Evolutionary conservation across 1,139 yeast genomes (phyloP).

Genomic region (Taphrina pruni): DNA sequence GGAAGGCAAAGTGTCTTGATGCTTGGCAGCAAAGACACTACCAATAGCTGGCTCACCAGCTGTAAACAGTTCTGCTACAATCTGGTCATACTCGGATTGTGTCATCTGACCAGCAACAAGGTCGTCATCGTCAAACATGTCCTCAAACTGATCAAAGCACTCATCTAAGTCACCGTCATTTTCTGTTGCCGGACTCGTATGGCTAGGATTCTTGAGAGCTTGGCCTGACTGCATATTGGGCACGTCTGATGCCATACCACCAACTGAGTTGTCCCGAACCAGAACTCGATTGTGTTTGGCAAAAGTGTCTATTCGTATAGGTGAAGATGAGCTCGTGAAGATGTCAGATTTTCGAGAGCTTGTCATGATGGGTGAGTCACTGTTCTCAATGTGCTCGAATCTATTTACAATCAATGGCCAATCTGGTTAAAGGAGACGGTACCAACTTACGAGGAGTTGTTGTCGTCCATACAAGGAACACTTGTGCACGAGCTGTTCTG

Average conservation of each 20-base stretch:
- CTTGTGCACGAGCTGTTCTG: not conserved
- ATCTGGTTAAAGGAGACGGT: no score
- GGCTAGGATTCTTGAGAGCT: not conserved
- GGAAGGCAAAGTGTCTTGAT: not conserved
- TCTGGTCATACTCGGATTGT: not conserved
- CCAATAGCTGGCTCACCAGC: not conserved
- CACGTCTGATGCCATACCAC: not conserved
- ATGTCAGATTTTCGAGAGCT: not conserved
- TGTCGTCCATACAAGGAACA: not conserved
- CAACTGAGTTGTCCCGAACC: not conserved
- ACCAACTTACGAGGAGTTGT: not conserved
- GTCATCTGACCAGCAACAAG: not conserved
- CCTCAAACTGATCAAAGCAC: slow-evolving; percentile 13
- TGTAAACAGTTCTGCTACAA: not conserved
- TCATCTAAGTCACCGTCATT: not conserved
- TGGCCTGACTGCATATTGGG: not conserved
- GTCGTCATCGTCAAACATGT: slow-evolving; percentile 6
- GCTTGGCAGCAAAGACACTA: not conserved
- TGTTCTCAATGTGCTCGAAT: slow-evolving; percentile 1
- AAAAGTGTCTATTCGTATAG: not conserved
- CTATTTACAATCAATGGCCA: not conserved
- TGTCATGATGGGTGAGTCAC: not conserved
- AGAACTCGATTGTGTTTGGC: not conserved
- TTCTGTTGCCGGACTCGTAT: not conserved
- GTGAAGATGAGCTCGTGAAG: slow-evolving; percentile 1